A percentile compares a stretch with the other conserved stretches of the same genome.
Conservation (phyloP, 116 monocot genomes). For the Thalassia testudinum region DNA sequence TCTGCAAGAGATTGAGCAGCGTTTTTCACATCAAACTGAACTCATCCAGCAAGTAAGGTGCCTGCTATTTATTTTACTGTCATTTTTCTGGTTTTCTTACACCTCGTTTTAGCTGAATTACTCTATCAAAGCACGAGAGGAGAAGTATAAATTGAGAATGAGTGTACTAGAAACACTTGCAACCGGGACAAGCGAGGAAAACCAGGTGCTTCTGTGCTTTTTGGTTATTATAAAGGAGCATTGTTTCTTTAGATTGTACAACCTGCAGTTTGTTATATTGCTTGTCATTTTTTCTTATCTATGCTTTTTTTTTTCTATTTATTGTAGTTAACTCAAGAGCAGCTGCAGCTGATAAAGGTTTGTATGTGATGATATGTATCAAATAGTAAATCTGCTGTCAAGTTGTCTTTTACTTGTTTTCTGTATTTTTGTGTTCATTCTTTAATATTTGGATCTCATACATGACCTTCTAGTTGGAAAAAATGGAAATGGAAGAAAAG, state of each 20-base stretch:
- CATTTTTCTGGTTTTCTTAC: background rate
- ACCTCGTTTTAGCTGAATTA: constrained; percentile 56
- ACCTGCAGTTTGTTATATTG: background rate
- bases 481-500: constrained; percentile 33
- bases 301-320: background rate
- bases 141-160: constrained; percentile 77
- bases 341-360: constrained; percentile 8
- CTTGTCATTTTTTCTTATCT: background rate
- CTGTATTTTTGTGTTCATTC: background rate
- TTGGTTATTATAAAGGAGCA: background rate
- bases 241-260: background rate
- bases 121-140: constrained; percentile 67
- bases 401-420: background rate
- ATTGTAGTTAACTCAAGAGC: constrained; percentile 4
- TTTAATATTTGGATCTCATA: background rate
- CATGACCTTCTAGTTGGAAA: constrained; percentile 22
- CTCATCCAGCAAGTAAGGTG: constrained; percentile 69
- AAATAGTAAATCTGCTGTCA: background rate
- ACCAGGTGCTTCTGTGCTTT: constrained; percentile 22
- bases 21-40: constrained; percentile 68
- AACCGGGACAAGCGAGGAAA: constrained; percentile 77
- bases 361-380: background rate
- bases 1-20: constrained; percentile 75
- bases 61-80: background rate
- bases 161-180: constrained; percentile 66